A percentile compares a stretch with the other conserved stretches of the same genome.
Conservation (phyloP, 2,329 filamentous ascomycete genomes). For the Aureobasidium zeae region DNA sequence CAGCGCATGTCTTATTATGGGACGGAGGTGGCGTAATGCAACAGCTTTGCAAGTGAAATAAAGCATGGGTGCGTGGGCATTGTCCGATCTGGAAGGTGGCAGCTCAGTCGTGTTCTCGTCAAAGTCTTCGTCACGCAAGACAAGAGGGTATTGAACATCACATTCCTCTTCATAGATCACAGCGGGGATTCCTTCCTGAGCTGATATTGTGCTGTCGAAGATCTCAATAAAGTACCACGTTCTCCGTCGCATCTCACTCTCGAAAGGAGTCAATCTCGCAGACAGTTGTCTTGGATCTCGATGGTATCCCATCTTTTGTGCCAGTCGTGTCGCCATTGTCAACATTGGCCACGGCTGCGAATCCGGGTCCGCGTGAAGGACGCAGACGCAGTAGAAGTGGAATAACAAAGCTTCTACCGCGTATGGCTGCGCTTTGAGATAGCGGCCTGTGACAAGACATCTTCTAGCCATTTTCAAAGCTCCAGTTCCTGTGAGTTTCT, state of each 20-base stretch:
- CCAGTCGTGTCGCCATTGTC: slow-evolving; percentile 11
- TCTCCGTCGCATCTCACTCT: slow-evolving; percentile 17
- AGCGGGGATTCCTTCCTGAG: slow-evolving; percentile 11
- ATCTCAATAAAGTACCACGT: slow-evolving; percentile 8
- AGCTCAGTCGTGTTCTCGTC: slow-evolving; percentile 10
- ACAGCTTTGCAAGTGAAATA: slow-evolving; percentile 7
- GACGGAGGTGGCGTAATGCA: neutral
- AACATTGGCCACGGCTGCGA: slow-evolving; percentile 6
- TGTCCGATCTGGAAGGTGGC: slow-evolving; percentile 2
- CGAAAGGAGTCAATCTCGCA: slow-evolving; percentile 13
- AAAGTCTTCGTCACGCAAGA: slow-evolving; percentile 15
- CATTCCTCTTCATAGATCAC: slow-evolving; percentile 12
- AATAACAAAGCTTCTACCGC: slow-evolving; percentile 11
- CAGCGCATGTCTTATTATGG: slow-evolving; percentile 1
- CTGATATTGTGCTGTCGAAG: slow-evolving; percentile 14
- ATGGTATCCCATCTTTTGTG: slow-evolving; percentile 16
- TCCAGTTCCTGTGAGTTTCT: neutral
- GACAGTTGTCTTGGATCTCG: slow-evolving; percentile 14
- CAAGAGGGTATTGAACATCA: slow-evolving; percentile 10
- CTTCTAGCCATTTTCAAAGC: neutral
- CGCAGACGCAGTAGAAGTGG: slow-evolving; percentile 2
- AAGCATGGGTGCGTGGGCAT: slow-evolving; percentile 10
- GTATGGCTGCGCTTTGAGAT: slow-evolving; percentile 7
- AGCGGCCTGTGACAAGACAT: slow-evolving; percentile 8
- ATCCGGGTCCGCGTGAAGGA: neutral